Base-by-base conservation (phyloP, 2,329 filamentous ascomycete genomes). In the Exophiala oligosperma region DNA sequence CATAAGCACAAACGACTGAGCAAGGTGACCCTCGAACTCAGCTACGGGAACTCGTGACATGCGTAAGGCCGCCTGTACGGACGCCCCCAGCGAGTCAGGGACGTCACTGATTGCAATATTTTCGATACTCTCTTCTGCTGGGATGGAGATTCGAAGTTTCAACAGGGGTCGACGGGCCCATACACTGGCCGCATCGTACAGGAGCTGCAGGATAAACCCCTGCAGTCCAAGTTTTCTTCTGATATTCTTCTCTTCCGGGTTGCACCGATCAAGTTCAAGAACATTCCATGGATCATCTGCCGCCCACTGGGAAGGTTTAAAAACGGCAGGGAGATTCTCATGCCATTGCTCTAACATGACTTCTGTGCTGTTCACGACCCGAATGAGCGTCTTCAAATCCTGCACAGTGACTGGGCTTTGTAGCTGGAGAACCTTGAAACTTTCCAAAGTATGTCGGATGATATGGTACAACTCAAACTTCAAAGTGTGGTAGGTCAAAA, bases 381-480 rank as follows among this genome's bases (percentile, higher is more conserved):
- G 52, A 21, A 59, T 55, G 12, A 59, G 35, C 5, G 52, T 28
- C 24, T 41, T 59, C 7, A 59, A 29, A 29, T 59, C 52, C 17
- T 52, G 51, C 4, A 59, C 56, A 9, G 56, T 51, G 23, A 55
- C 51, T 23, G 52, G 48, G 9, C 48, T 53, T 38, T 35, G 50
- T 4, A 59, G 41, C 21, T 59, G 52, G 40, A 59, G 52, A 4
- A 54, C 51, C 38, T 40, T 47, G 52, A 69, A 68, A 4, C 64
- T 65, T 21, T 65, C 63, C n/a, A 70, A 56, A 1, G 63, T 66
- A 49, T 69, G 59, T 23, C 65, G 61, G 32, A 69, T 69, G 54
- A 71, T 67, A 24, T 65, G 57, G 52, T 71, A 71, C 2, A 71
- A 56, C 29, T 65, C 60, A 35, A 61, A 63, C 55, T 71, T 71